These are phyloP conservation scores for Moesziomyces parantarcticus DNA, from an alignment of 1,284 basidiomycete species.

Conservation along the genomic window DNA sequence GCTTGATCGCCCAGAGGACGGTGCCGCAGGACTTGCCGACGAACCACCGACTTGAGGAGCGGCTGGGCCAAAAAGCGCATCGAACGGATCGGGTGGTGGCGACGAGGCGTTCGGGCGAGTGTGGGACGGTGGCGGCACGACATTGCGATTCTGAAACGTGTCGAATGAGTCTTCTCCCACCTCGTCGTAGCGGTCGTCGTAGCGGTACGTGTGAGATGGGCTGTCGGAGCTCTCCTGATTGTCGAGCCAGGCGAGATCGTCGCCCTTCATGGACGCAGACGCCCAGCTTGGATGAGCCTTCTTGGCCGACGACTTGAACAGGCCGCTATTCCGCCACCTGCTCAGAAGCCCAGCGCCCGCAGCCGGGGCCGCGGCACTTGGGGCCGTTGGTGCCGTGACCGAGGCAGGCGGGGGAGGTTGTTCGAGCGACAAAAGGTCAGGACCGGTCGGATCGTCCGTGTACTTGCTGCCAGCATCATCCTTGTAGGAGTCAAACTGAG, in stretches of 20 bases:
- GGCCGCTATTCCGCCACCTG: conserved; percentile 34
- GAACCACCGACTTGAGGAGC: conserved; percentile 12
- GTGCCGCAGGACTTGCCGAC: conserved; percentile 10
- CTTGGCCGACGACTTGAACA: conserved; percentile 29
- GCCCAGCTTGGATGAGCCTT: conserved; percentile 23
- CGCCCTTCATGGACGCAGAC: conserved; percentile 7
- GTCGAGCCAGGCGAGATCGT: conserved; percentile 48
- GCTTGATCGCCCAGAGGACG: conserved; percentile 28
- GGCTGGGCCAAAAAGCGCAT: conserved; percentile 18
- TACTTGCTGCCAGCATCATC: conserved; percentile 23
- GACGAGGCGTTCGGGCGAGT: neutral
- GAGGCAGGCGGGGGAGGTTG: conserved; percentile 7
- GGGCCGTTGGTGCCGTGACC: neutral
- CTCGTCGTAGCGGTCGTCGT: conserved; percentile 24
- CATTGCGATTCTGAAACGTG: conserved; percentile 14
- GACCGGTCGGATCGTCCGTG: conserved; percentile 33
- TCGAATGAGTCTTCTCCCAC: conserved; percentile 29
- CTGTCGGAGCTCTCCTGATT: conserved; percentile 25
- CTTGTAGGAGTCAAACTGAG: conserved; percentile 25
- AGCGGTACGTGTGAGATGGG: conserved; percentile 9
- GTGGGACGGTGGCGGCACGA: conserved; percentile 3
- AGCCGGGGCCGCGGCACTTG: conserved; percentile 5
- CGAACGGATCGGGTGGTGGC: conserved; percentile 18
- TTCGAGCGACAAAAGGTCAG: conserved; percentile 43
- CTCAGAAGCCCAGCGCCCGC: conserved; percentile 27